These are phyloP conservation scores for Eudorina sp. DNA, from an alignment of 139 green algal species.

Conservation along the genomic window DNA sequence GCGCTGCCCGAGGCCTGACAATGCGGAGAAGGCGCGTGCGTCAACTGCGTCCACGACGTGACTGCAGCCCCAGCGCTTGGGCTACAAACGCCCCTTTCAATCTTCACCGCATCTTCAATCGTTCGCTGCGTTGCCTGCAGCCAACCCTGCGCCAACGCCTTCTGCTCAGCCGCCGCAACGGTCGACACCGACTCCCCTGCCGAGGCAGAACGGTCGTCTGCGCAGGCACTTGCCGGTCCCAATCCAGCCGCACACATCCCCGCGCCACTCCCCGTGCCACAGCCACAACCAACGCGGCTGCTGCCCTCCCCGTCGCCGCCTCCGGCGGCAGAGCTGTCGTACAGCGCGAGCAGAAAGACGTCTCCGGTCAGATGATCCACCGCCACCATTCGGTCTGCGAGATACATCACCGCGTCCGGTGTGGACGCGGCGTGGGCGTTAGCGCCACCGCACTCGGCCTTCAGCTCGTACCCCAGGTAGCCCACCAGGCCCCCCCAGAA, in stretches of 20 bases:
- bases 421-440: conserved; percentile 60
- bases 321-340: conserved; percentile 29
- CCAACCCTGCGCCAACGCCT: conserved; percentile 47
- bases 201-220: no score
- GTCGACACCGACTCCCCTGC: no score
- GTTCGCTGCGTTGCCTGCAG: neutral
- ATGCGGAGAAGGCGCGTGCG: no score
- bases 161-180: neutral
- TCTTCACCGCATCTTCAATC: conserved; percentile 15
- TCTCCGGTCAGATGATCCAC: conserved; percentile 84
- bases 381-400: conserved; percentile 91
- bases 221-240: neutral
- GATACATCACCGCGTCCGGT: conserved; percentile 91
- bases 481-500: conserved; percentile 96
- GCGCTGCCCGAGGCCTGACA: no score
- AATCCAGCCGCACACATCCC: neutral
- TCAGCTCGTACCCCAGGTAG: conserved; percentile 98
- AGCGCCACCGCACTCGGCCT: conserved; percentile 80
- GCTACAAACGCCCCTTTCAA: no score
- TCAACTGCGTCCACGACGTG: no score
- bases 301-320: neutral
- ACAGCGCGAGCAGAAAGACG: conserved; percentile 84
- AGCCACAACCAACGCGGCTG: neutral
- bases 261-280: neutral
- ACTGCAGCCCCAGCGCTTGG: no score